Conservation (phyloP, 805 yeast genomes). For the Candida chauliodis region DNA sequence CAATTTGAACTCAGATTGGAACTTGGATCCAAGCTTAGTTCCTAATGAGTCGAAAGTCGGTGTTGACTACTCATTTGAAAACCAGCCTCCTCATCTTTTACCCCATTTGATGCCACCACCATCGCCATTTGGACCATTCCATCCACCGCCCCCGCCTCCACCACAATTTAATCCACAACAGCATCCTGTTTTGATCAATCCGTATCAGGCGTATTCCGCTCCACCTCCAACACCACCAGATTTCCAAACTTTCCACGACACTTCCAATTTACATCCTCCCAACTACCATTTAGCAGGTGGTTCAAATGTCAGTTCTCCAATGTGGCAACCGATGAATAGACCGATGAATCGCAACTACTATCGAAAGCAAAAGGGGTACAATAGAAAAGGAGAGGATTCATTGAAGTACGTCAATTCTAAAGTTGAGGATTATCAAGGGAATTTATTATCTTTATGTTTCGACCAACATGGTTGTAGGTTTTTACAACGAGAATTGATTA, state of each 20-base stretch:
- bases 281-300: background rate
- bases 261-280: background rate
- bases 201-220: slow-evolving; percentile 1
- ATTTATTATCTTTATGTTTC: slow-evolving; percentile 76
- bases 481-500: slow-evolving; percentile 80
- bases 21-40: background rate
- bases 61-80: background rate
- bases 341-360: slow-evolving; percentile 15
- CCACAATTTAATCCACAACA: slow-evolving; percentile 6
- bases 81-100: background rate
- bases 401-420: slow-evolving; percentile 65
- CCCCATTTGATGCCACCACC: slow-evolving; percentile 12
- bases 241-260: background rate
- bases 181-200: slow-evolving; percentile 10
- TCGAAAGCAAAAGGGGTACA: slow-evolving; percentile 11
- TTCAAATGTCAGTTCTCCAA: slow-evolving; percentile 3
- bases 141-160: slow-evolving; percentile 20
- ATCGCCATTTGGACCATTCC: slow-evolving; percentile 4
- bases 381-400: slow-evolving; percentile 60
- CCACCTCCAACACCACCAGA: slow-evolving; percentile 4
- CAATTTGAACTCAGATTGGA: background rate
- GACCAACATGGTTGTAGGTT: slow-evolving; percentile 97
- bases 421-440: slow-evolving; percentile 65
- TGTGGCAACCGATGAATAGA: slow-evolving; percentile 13
- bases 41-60: background rate